A percentile compares a stretch with the other conserved stretches of the same genome.
phyloP scores from a whole-genome alignment of 2,329 filamentous ascomycete species.

The Pezizomycotina sp. region DNA sequence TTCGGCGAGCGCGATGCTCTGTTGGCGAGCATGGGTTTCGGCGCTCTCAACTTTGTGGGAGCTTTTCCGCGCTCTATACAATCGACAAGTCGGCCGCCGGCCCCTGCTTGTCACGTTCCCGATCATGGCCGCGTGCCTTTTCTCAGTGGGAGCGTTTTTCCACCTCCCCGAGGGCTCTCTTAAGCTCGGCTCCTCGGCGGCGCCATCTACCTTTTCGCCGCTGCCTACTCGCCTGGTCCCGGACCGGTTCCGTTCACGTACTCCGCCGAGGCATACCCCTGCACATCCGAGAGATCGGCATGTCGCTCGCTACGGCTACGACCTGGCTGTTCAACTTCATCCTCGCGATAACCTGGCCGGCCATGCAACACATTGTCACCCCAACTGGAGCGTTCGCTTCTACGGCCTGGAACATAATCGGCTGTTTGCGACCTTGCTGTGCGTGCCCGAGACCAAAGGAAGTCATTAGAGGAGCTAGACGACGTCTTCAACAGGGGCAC shows the following conservation, averaged over 20 bases:
- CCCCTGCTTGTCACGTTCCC: slow-evolving; percentile 49
- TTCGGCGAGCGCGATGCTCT: slow-evolving; percentile 38
- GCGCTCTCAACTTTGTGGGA: slow-evolving; percentile 48
- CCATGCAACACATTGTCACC: slow-evolving; percentile 33
- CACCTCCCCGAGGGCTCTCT: slow-evolving; percentile 32
- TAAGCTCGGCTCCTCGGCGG: slow-evolving; percentile 32
- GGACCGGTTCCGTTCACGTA: slow-evolving; percentile 51
- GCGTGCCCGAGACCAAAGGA: slow-evolving; percentile 34
- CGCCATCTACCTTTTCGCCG: slow-evolving; percentile 37
- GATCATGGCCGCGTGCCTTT: slow-evolving; percentile 40
- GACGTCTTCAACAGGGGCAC: no score
- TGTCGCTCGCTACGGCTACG: slow-evolving; percentile 41
- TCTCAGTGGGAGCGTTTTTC: slow-evolving; percentile 39
- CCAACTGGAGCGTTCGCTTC: slow-evolving; percentile 37
- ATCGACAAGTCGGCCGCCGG: no score
- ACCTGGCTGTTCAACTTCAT: slow-evolving; percentile 33
- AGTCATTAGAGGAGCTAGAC: slow-evolving; percentile 34
- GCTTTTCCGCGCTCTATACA: no score
- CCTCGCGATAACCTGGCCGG: slow-evolving; percentile 34
- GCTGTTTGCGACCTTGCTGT: slow-evolving; percentile 33
- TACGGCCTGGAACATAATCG: slow-evolving; percentile 35
- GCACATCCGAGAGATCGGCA: slow-evolving; percentile 45
- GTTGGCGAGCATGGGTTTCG: slow-evolving; percentile 48
- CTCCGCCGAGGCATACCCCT: slow-evolving; percentile 51
- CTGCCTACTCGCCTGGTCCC: slow-evolving; percentile 43